Evolutionary conservation across 768 basidiomycete genomes (phyloP).

Genomic region (Sutorius australiensis): DNA sequence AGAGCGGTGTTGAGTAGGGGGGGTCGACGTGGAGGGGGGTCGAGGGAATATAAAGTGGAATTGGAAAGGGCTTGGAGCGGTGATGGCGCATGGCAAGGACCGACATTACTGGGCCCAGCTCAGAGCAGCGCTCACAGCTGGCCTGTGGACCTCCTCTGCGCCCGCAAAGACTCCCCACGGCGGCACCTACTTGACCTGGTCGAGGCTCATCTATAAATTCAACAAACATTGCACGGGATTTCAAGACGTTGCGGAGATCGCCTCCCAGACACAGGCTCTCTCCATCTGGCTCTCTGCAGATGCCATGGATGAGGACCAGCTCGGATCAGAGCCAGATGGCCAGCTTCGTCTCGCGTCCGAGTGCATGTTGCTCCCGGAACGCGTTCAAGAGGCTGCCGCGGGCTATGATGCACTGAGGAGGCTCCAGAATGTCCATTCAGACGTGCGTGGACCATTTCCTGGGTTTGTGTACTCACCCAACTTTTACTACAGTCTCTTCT

Average conservation of each 20-base stretch:
- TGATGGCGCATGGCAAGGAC: constrained; percentile 56
- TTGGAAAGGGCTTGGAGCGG: neutral
- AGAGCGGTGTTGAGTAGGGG: constrained; percentile 6
- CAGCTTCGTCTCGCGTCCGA: constrained; percentile 45
- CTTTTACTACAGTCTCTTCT: constrained; percentile 51
- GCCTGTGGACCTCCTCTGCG: constrained; percentile 59
- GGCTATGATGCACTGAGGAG: constrained; percentile 54
- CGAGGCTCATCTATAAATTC: constrained; percentile 79
- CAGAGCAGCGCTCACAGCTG: constrained; percentile 63
- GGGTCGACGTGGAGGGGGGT: constrained; percentile 12
- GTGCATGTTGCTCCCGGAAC: constrained; percentile 51
- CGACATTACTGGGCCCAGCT: constrained; percentile 78
- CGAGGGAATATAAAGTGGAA: neutral
- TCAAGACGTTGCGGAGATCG: constrained; percentile 59
- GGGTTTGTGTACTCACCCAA: constrained; percentile 2
- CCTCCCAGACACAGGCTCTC: constrained; percentile 62
- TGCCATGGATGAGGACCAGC: constrained; percentile 53
- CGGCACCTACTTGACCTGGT: constrained; percentile 54
- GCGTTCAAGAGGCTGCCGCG: constrained; percentile 51
- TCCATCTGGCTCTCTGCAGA: constrained; percentile 51
- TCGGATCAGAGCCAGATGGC: constrained; percentile 41
- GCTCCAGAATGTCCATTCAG: constrained; percentile 47
- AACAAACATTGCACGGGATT: constrained; percentile 75
- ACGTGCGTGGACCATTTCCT: constrained; percentile 45
- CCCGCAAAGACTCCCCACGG: constrained; percentile 64